These are phyloP conservation scores for Candida succiphila DNA, from an alignment of 805 yeast genomes.

Conservation along the genomic window DNA sequence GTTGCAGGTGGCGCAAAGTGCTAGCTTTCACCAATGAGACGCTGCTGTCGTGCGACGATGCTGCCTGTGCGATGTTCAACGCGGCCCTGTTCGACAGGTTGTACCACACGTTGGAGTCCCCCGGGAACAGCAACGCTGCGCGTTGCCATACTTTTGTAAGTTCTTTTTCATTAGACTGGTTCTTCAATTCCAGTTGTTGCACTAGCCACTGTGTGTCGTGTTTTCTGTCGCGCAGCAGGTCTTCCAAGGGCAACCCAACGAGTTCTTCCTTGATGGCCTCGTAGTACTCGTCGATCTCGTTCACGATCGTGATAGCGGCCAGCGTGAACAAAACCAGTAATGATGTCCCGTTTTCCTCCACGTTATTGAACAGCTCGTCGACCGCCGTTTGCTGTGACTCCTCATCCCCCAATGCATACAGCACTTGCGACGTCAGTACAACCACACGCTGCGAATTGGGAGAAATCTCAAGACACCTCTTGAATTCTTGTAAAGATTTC, in stretches of 20 bases:
- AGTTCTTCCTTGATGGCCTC: constrained; percentile 61
- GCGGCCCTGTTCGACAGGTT: constrained; percentile 48
- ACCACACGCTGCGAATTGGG: constrained; percentile 59
- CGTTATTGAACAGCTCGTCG: constrained; percentile 65
- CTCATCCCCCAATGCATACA: constrained; percentile 66
- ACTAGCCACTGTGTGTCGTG: constrained; percentile 51
- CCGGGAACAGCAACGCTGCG: constrained; percentile 67
- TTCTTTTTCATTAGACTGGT: constrained; percentile 16
- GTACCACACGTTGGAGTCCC: constrained; percentile 60
- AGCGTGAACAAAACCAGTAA: constrained; percentile 59
- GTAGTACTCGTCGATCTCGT: constrained; percentile 47
- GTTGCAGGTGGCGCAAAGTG: constrained; percentile 44
- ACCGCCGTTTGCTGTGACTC: constrained; percentile 76
- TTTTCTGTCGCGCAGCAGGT: constrained; percentile 36
- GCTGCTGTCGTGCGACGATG: constrained; percentile 44
- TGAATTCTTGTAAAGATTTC: constrained; percentile 18
- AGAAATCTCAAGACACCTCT: constrained; percentile 20
- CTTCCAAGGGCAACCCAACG: constrained; percentile 33
- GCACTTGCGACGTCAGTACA: constrained; percentile 64
- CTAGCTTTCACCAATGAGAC: constrained; percentile 39
- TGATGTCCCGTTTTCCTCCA: constrained; percentile 57
- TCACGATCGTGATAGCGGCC: constrained; percentile 70
- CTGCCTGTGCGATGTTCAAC: constrained; percentile 43
- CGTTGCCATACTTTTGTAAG: constrained; percentile 45
- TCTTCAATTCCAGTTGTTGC: constrained; percentile 35